A percentile compares a stretch with the other conserved stretches of the same genome.
These are phyloP conservation scores for Cryptococcus hybrid DNA, from an alignment of 1,284 basidiomycete genomes.

Conservation along the genomic window DNA sequence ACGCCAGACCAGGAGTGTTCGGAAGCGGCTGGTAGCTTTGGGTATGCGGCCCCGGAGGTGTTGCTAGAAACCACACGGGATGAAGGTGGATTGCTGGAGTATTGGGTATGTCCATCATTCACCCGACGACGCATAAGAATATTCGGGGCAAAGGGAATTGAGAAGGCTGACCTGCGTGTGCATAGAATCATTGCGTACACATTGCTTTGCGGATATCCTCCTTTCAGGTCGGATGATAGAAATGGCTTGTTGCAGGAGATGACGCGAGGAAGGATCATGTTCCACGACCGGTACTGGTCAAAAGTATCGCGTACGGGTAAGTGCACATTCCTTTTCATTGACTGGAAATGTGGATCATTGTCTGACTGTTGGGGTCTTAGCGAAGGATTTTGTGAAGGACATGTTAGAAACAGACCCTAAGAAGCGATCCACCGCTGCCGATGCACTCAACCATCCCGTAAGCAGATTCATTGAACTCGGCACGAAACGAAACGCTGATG, in stretches of 20 bases:
- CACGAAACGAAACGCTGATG: background rate
- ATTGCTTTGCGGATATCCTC: slow-evolving; percentile 86
- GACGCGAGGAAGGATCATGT: slow-evolving; percentile 75
- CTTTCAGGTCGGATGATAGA: slow-evolving; percentile 82
- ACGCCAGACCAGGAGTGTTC: slow-evolving; percentile 71
- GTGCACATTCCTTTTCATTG: background rate
- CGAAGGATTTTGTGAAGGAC: slow-evolving; percentile 77
- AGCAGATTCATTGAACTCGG: slow-evolving; percentile 17
- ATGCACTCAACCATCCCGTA: slow-evolving; percentile 66
- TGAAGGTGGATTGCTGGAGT: slow-evolving; percentile 91
- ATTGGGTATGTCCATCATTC: slow-evolving; percentile 62
- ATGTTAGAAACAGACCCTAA: slow-evolving; percentile 72
- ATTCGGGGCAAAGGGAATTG: background rate
- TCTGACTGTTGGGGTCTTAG: slow-evolving; percentile 48
- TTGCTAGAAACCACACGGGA: slow-evolving; percentile 79
- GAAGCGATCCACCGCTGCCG: slow-evolving; percentile 67
- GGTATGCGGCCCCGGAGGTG: slow-evolving; percentile 94
- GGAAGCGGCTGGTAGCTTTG: slow-evolving; percentile 83
- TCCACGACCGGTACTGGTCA: slow-evolving; percentile 92
- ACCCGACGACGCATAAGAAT: background rate
- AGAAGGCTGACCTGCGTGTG: background rate
- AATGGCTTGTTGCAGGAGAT: slow-evolving; percentile 77
- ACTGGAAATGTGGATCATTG: background rate
- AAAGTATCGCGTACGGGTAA: slow-evolving; percentile 74
- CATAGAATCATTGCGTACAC: slow-evolving; percentile 88